These are phyloP conservation scores for Aeschynomene evenia DNA, from an alignment of 306 rosid species.

Conservation along the genomic window DNA sequence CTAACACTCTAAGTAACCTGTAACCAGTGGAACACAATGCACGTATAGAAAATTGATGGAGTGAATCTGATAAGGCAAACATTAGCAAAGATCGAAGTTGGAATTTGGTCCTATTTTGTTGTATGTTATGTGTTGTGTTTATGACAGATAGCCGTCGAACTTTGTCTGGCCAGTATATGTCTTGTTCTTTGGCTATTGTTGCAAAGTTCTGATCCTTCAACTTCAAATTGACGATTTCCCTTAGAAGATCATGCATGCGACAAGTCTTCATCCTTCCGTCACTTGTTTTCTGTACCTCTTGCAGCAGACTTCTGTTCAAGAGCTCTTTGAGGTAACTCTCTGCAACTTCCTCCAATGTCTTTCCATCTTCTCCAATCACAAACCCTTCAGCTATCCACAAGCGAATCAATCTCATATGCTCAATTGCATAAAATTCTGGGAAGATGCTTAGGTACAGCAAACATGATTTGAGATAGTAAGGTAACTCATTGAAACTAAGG, in stretches of 20 bases:
- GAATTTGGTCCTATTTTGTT: conserved; percentile 26
- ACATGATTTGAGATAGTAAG: conserved; percentile 62
- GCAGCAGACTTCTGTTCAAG: conserved; percentile 53
- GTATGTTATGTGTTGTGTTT: conserved; percentile 35
- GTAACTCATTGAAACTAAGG: conserved; percentile 61
- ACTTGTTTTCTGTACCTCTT: conserved; percentile 39
- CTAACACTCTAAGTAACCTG: conserved; percentile 48
- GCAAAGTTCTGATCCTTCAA: conserved; percentile 58
- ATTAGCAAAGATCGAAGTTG: conserved; percentile 54
- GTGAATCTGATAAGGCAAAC: conserved; percentile 43
- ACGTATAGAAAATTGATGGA: conserved; percentile 28
- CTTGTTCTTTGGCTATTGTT: conserved; percentile 46
- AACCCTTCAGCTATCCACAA: conserved; percentile 72
- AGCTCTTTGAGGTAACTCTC: conserved; percentile 59
- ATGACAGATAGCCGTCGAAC: conserved; percentile 52
- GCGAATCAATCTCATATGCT: conserved; percentile 49
- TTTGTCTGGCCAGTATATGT: conserved; percentile 47
- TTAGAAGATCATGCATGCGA: conserved; percentile 52
- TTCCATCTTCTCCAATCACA: conserved; percentile 47
- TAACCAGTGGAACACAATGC: conserved; percentile 28
- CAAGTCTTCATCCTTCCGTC: conserved; percentile 44
- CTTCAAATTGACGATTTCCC: conserved; percentile 50
- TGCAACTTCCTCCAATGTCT: conserved; percentile 56
- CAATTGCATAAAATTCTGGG: conserved; percentile 39
- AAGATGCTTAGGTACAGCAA: conserved; percentile 55